Evolutionary conservation across 345 rosid species (phyloP).

Genomic region (Brassica juncea): DNA sequence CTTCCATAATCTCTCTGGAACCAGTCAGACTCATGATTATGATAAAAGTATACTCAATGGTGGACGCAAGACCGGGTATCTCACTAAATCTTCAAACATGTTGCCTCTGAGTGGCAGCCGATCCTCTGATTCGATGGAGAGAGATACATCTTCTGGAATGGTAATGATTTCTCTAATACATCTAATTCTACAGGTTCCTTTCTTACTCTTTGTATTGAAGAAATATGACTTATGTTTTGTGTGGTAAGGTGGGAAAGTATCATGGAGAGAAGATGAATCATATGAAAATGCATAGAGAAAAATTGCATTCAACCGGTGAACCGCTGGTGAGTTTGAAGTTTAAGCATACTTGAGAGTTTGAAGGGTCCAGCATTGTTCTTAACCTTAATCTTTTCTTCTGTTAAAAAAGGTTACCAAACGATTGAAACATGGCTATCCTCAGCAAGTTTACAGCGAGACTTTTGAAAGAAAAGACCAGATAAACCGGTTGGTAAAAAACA

Average conservation of each 20-base stretch:
- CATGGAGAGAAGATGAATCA: slow-evolving; percentile 46
- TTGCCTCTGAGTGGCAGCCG: slow-evolving; percentile 42
- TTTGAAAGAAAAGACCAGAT: slow-evolving; percentile 39
- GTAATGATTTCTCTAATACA: slow-evolving; percentile 44
- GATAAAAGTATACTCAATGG: slow-evolving; percentile 34
- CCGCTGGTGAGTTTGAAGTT: slow-evolving; percentile 46
- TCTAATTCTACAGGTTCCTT: background rate
- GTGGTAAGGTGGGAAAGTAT: slow-evolving; percentile 48
- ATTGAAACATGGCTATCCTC: slow-evolving; percentile 44
- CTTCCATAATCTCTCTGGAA: slow-evolving; percentile 39
- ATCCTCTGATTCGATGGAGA: slow-evolving; percentile 48
- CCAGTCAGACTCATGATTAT: slow-evolving; percentile 44
- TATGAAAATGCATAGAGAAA: slow-evolving; percentile 39
- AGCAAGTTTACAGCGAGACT: slow-evolving; percentile 46
- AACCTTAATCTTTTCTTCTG: background rate
- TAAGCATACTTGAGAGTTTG: slow-evolving; percentile 1
- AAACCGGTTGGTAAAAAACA: slow-evolving; percentile 53
- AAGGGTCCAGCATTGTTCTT: slow-evolving; percentile 21
- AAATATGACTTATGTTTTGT: slow-evolving; percentile 12
- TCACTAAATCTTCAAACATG: slow-evolving; percentile 48
- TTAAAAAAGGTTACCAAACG: slow-evolving; percentile 51
- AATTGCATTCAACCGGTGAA: slow-evolving; percentile 44
- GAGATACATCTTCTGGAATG: slow-evolving; percentile 45
- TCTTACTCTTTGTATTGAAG: slow-evolving; percentile 5
- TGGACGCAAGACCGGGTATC: slow-evolving; percentile 45